Conservation (phyloP, 2,329 filamentous ascomycete species). For the Talaromyces sp. region DNA sequence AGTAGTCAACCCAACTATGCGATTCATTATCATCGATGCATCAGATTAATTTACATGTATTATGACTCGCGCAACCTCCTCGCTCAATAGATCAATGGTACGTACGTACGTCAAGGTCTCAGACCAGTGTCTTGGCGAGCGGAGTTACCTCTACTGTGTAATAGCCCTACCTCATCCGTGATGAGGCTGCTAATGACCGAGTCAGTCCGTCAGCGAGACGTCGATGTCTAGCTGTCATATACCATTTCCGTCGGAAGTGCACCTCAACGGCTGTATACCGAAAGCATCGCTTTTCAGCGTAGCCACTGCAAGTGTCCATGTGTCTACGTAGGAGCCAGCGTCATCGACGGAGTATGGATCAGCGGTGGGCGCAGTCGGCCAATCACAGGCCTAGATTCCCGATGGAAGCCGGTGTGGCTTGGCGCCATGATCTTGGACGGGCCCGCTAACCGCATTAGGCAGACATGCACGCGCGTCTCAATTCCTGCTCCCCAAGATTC, state of each 20-base stretch:
- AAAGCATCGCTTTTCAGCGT: neutral
- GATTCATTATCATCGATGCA: neutral
- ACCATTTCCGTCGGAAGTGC: neutral
- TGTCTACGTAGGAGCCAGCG: neutral
- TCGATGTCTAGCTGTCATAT: neutral
- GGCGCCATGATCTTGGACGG: neutral
- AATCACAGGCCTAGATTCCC: neutral
- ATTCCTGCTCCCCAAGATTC: neutral
- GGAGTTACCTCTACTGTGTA: neutral
- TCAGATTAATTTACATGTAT: neutral
- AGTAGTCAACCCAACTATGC: neutral
- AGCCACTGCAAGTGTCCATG: too few species aligned
- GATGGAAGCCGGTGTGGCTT: neutral
- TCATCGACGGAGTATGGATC: neutral
- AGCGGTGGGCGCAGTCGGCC: neutral
- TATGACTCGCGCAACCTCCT: neutral
- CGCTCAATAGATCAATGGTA: neutral
- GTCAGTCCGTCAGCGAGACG: neutral
- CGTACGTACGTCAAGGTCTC: neutral
- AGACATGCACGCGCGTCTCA: constrained; percentile 1
- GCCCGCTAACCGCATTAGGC: neutral
- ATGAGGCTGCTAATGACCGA: neutral
- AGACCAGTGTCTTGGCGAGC: neutral
- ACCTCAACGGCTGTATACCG: neutral
- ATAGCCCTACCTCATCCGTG: neutral